Base-by-base conservation (phyloP, 805 yeast genomes). In the Zygosaccharomyces bisporus region DNA sequence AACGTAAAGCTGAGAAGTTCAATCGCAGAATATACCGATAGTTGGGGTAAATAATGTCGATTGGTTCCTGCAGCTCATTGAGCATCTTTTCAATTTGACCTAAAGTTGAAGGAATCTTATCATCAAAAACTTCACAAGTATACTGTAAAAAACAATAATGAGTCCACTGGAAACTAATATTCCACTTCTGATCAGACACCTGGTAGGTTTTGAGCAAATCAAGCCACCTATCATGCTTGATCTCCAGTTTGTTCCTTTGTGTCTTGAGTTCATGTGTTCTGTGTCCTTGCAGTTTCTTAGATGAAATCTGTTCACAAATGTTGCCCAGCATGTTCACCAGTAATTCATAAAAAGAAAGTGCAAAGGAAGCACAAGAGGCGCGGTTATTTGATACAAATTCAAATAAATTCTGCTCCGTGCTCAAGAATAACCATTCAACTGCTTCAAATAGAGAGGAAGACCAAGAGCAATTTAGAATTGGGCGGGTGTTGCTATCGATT, bases 1-100 rank as follows among this genome's bases (percentile, higher is more conserved):
- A 70, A 27, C 71, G 72, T 6, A 86, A 71, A 4, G 76, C 69
- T 0, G 70, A 65, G 1, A 61, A 41, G 33, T 74, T 80, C 2
- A 90, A 62, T 1, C 71, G 66, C 2, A 87, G 82, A 12, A 90
- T 77, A 44, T 73, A 67, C 1, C 71, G 67, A 52, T 75, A 83
- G 57, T 89, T 88, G 1, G 79, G 72, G 59, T 76, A 79, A 0
- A 62, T 54, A 0, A 83, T 64, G 6, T 64, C 50, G 4, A 59
- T 33, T 0, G 50, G 45, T 0, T 29, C 32, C 1, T 45, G 39
- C 10, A 37, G 7, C 2, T 34, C 13, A 18, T 53, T 23, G 9
- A 68, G 35, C 4, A 50, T 43, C 1, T 38, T 23, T 24, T 54
- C 51, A 1, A 70, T 49, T 4, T 54, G 41, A 1, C 43, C 27